phyloP scores from a whole-genome alignment of 352 stramenopile genomes.

The Phytopythium oedochilum region DNA sequence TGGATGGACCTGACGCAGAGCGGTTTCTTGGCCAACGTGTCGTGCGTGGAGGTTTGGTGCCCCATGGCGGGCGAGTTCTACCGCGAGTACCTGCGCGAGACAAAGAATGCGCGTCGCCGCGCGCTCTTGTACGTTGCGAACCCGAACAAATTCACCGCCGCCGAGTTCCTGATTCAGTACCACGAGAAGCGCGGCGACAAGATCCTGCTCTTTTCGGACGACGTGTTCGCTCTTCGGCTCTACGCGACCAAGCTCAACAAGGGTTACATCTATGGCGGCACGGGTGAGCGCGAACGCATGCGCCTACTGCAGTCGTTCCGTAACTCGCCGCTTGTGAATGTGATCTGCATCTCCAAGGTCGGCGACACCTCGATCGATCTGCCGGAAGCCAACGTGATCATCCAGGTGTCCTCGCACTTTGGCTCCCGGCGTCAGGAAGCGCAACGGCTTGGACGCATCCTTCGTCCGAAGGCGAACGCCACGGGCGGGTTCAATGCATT shows the following conservation, averaged over 20 bases:
- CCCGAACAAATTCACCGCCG: slow-evolving; percentile 96
- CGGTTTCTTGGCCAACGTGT: slow-evolving; percentile 97
- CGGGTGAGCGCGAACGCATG: slow-evolving; percentile 90
- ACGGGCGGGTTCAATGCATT: slow-evolving; percentile 99
- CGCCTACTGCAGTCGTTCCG: slow-evolving; percentile 82
- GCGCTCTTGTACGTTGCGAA: slow-evolving; percentile 99
- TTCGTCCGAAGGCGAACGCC: slow-evolving; percentile 95
- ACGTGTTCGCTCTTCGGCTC: slow-evolving; percentile 95
- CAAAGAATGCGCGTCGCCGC: slow-evolving; percentile 85
- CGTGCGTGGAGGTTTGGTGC: slow-evolving; percentile 99
- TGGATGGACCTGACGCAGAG: slow-evolving; percentile 99
- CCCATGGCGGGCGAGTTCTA: slow-evolving; percentile 99
- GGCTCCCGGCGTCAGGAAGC: slow-evolving; percentile 98
- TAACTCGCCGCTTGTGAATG: slow-evolving; percentile 80
- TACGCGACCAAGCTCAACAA: slow-evolving; percentile 92
- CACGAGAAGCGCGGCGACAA: slow-evolving; percentile 98
- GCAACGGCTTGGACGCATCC: slow-evolving; percentile 98
- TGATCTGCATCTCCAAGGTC: slow-evolving; percentile 93
- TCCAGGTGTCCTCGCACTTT: slow-evolving; percentile 98
- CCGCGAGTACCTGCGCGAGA: slow-evolving; percentile 83
- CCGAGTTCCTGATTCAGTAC: slow-evolving; percentile 96
- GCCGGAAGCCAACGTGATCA: slow-evolving; percentile 99
- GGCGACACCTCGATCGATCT: slow-evolving; percentile 99
- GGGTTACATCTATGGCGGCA: slow-evolving; percentile 96
- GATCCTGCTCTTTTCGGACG: slow-evolving; percentile 99